phyloP scores from a whole-genome alignment of 2,329 filamentous ascomycete species.

The Verticillium albo-atrum region DNA sequence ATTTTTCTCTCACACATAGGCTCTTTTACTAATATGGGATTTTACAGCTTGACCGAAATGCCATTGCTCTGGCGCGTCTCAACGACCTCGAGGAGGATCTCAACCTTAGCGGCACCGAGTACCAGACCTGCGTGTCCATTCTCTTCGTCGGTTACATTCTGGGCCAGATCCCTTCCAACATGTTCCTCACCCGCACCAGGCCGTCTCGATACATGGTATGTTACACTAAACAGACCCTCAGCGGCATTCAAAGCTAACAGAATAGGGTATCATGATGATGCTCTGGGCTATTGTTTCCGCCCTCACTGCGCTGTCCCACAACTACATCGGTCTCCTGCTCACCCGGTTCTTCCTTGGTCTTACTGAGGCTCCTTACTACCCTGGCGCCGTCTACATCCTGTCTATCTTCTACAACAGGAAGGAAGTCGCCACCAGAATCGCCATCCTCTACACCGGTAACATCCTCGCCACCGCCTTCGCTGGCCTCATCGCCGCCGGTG shows the following conservation, averaged over 20 bases:
- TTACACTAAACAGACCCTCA: background rate
- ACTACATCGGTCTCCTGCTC: conserved; percentile 25
- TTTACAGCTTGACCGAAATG: conserved; percentile 10
- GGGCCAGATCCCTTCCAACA: conserved; percentile 12
- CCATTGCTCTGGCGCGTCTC: conserved; percentile 14
- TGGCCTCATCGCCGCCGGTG: conserved; percentile 58
- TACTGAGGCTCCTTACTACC: conserved; percentile 22
- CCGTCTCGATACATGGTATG: conserved; percentile 13
- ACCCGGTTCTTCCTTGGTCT: conserved; percentile 30
- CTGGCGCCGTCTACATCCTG: conserved; percentile 45
- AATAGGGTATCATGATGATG: conserved; percentile 13
- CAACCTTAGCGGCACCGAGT: conserved; percentile 16
- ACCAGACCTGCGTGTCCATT: conserved; percentile 29
- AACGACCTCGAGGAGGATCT: conserved; percentile 17
- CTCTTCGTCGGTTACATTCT: conserved; percentile 24
- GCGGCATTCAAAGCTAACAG: background rate
- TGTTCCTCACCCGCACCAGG: conserved; percentile 12
- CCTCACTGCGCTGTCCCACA: conserved; percentile 27
- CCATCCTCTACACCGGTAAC: conserved; percentile 54
- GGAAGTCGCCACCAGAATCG: conserved; percentile 59
- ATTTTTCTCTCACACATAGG: background rate
- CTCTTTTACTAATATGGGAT: background rate
- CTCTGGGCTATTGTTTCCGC: conserved; percentile 12
- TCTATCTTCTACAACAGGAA: conserved; percentile 61
- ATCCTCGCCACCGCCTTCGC: conserved; percentile 65